Percentiles rank a stretch among this genome's conserved stretches.
These are phyloP conservation scores for Blastobotrys americana DNA, from an alignment of 805 yeast species.

Conservation along the genomic window DNA sequence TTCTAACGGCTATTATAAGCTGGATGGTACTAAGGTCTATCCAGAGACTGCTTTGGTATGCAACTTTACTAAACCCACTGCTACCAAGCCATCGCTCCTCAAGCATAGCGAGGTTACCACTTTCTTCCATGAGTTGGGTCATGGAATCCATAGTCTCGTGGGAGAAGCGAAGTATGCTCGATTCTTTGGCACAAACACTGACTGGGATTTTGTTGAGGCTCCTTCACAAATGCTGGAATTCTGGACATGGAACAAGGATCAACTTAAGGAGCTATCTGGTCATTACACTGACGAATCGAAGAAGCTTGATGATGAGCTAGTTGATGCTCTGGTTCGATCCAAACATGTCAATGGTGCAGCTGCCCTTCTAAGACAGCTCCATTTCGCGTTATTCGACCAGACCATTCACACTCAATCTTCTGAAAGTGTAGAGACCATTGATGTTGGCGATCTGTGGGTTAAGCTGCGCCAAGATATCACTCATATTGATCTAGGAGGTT, in stretches of 20 bases:
- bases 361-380: slow-evolving; percentile 65
- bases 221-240: slow-evolving; percentile 86
- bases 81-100: slow-evolving; percentile 62
- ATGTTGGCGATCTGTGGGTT: slow-evolving; percentile 57
- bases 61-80: slow-evolving; percentile 71
- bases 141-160: slow-evolving; percentile 74
- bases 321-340: slow-evolving; percentile 51
- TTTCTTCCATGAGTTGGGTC: slow-evolving; percentile 85
- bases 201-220: slow-evolving; percentile 84
- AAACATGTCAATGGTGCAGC: slow-evolving; percentile 75
- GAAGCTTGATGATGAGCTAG: slow-evolving; percentile 48
- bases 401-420: slow-evolving; percentile 45
- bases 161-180: slow-evolving; percentile 58
- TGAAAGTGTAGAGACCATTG: slow-evolving; percentile 37
- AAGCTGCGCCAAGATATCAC: slow-evolving; percentile 55
- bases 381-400: slow-evolving; percentile 74
- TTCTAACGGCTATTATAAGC: slow-evolving; percentile 49
- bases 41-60: slow-evolving; percentile 79
- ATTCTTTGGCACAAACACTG: slow-evolving; percentile 71
- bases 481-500: slow-evolving; percentile 46
- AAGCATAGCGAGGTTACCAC: slow-evolving; percentile 75
- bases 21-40: slow-evolving; percentile 42
- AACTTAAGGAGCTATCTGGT: slow-evolving; percentile 50
- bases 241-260: slow-evolving; percentile 74
- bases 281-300: slow-evolving; percentile 56